Percentiles rank a stretch among this genome's conserved stretches.
These are phyloP conservation scores for Trichoderma sp. DNA, from an alignment of 2,329 filamentous ascomycete species.

Conservation along the genomic window DNA sequence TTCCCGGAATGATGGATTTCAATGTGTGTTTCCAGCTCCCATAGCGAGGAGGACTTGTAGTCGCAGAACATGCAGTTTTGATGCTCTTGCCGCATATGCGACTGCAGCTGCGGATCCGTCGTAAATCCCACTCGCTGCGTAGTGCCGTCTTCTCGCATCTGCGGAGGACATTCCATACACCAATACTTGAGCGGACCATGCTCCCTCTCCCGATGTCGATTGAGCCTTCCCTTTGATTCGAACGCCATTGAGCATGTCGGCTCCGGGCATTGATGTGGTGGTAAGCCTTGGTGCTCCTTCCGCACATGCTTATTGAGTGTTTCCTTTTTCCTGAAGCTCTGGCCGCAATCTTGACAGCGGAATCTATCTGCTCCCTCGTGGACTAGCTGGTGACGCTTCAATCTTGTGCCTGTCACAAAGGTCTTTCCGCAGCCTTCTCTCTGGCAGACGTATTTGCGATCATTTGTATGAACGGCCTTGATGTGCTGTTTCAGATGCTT, in stretches of 20 bases:
- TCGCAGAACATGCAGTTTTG: slow-evolving; percentile 73
- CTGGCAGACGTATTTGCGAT: slow-evolving; percentile 69
- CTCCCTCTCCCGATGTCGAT: slow-evolving; percentile 65
- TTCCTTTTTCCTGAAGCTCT: slow-evolving; percentile 82
- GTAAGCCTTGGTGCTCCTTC: slow-evolving; percentile 67
- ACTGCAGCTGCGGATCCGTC: slow-evolving; percentile 66
- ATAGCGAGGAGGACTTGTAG: slow-evolving; percentile 61
- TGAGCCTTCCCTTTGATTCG: slow-evolving; percentile 67
- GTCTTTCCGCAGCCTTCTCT: slow-evolving; percentile 71
- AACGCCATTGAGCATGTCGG: slow-evolving; percentile 64
- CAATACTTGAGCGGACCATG: slow-evolving; percentile 71
- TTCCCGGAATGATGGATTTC: slow-evolving; percentile 70
- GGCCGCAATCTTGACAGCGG: slow-evolving; percentile 69
- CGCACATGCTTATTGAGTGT: slow-evolving; percentile 81
- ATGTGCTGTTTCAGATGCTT: slow-evolving; percentile 85
- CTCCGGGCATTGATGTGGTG: slow-evolving; percentile 68
- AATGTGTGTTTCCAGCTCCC: slow-evolving; percentile 70
- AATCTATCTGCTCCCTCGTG: slow-evolving; percentile 73
- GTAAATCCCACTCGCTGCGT: slow-evolving; percentile 59
- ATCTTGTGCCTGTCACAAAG: slow-evolving; percentile 75
- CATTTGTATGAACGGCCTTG: slow-evolving; percentile 72
- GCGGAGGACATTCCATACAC: slow-evolving; percentile 67
- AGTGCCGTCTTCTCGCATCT: slow-evolving; percentile 38
- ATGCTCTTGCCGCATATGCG: slow-evolving; percentile 72
- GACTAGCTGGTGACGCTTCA: slow-evolving; percentile 73